phyloP scores from a whole-genome alignment of 1,139 yeast species.

The Taphrina populina region DNA sequence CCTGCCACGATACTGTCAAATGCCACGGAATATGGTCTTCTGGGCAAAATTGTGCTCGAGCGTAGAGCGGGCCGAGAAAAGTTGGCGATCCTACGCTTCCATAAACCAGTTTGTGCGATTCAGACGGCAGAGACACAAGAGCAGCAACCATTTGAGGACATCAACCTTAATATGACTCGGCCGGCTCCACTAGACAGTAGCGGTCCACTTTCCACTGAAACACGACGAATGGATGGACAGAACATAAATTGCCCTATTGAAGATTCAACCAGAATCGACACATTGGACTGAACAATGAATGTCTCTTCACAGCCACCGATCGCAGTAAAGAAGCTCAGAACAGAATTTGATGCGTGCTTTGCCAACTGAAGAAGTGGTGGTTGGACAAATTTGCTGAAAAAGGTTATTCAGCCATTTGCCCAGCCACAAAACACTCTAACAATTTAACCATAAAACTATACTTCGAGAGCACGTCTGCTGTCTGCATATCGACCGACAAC shows the following conservation, averaged over 20 bases:
- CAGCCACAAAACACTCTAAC: too few relatives aligned
- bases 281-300: slow-evolving; percentile 10
- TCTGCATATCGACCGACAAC: too few relatives aligned
- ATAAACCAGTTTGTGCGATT: slow-evolving; percentile 1
- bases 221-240: slow-evolving; percentile 19
- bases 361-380: too few relatives aligned
- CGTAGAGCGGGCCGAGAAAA: slow-evolving; percentile 36
- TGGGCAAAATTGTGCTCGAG: slow-evolving; percentile 18
- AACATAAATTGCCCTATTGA: not conserved
- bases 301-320: too few relatives aligned
- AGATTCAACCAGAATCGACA: slow-evolving; percentile 1
- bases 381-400: too few relatives aligned
- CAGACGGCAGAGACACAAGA: not conserved
- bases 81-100: slow-evolving; percentile 33
- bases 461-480: too few relatives aligned
- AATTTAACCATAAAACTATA: too few relatives aligned
- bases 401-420: too few relatives aligned
- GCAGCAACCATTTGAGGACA: not conserved
- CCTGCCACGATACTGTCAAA: slow-evolving; percentile 25
- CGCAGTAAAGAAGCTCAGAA: too few relatives aligned
- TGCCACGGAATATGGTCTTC: slow-evolving; percentile 11
- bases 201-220: not conserved
- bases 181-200: not conserved
- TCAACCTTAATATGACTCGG: not conserved
- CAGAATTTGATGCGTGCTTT: too few relatives aligned